Evolutionary conservation across 2,329 filamentous ascomycete genomes (phyloP), one percentile per base, ranked within the genome.

Genomic region (Penicillium concentricum): DNA sequence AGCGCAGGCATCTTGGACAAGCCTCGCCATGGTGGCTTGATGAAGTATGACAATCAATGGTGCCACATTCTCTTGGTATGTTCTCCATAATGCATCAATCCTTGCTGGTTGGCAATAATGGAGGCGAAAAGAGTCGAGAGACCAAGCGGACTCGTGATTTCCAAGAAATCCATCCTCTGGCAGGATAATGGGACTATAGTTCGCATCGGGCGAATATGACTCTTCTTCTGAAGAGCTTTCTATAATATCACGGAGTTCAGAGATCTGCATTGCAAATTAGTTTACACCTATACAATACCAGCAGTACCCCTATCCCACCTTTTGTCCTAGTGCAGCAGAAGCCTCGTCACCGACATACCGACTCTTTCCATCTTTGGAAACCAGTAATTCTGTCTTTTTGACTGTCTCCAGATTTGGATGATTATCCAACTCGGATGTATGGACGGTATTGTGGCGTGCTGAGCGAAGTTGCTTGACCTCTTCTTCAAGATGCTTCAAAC

Each of bases 31-130:
- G 0, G 63, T 49, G 1, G 52, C 54, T 22, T 34, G 35, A 20
- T 66, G 61, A 3, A 69, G 34, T 7, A 68, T 49, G 12, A 54
- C 44, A 12, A 68, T 61, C 32, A 69, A 18, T 5, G 65, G 64
- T 2, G 61, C 61, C 8, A 67, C 64, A 50, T 63, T 66, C 12
- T 51, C 22, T 10, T 61, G 32, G 18, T 63, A 67, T 9, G 60
- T 32, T 12, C 10, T 16, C 64, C 65, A 26, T 26, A 26, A 26
- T 26, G 24, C 6, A 26, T 26, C 5, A 4, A 26, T 26, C 24
- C 24, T 26, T 26, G 24, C 24, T 26, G 24, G 24, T 26, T 26
- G 24, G 24, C 24, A 26, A 26, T 26, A 26, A 26, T 26, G 24
- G 24, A 26, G 24, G 24, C 5, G 24, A 26, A 26, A 26, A 5